Conservation (phyloP, 2,329 filamentous ascomycete species). For the Sporothrix pseudoabietina region DNA sequence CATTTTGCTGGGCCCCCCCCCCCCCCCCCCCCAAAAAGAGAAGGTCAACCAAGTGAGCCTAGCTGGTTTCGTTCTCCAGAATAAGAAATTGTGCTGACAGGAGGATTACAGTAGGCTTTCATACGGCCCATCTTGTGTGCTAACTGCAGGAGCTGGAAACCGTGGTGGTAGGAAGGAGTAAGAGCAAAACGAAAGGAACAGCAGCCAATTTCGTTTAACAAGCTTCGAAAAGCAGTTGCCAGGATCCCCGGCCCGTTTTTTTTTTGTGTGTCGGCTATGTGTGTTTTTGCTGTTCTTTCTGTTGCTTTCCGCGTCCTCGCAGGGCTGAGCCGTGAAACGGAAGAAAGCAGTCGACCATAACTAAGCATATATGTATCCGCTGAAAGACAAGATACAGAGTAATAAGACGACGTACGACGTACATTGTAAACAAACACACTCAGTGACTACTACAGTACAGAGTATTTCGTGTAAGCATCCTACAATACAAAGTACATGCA, state of each 20-base stretch:
- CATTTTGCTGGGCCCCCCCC: too few relatives aligned
- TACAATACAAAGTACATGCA: not conserved
- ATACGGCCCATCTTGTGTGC: not conserved
- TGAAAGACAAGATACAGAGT: not conserved
- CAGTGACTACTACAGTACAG: not conserved
- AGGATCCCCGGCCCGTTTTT: slow-evolving; percentile 8
- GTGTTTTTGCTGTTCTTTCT: not conserved
- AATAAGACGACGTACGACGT: not conserved
- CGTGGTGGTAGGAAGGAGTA: slow-evolving; percentile 8
- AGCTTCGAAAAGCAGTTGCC: not conserved
- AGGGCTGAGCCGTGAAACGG: not conserved
- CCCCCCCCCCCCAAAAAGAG: not conserved
- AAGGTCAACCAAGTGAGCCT: not conserved
- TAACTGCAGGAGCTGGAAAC: slow-evolving; percentile 19
- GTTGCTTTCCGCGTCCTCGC: slow-evolving; percentile 4
- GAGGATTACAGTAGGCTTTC: slow-evolving; percentile 8
- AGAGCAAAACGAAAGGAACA: not conserved
- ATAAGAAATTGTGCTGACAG: slow-evolving; percentile 19
- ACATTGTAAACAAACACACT: not conserved
- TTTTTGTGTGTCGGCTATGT: not conserved
- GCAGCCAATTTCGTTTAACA: not conserved
- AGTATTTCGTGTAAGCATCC: not conserved
- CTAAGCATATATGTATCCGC: not conserved
- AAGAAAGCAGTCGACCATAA: slow-evolving; percentile 2
- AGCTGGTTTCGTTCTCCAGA: not conserved